Base-by-base conservation (phyloP, 805 yeast species). In the Ogataea siamensis region DNA sequence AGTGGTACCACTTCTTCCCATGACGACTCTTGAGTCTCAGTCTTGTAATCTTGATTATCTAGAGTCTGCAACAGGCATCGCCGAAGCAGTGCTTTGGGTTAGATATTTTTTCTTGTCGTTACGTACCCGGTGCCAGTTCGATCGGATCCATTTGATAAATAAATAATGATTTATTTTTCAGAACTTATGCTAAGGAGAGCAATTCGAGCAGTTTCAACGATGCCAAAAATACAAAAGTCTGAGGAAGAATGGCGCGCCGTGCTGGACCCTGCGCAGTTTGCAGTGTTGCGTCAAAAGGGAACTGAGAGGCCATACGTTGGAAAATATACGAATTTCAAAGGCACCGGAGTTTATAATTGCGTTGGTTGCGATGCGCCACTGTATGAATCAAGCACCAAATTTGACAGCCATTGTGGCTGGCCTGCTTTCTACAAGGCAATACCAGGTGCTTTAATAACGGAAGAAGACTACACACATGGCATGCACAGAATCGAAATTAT, bases 341-440 rank as follows among this genome's bases (percentile, higher is more conserved):
- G 64, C 5, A 49, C 48, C 2, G 98, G 97, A 1, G 65, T 75
- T 2, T 93, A 88, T 61, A 65, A 67, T 31, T 93, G 99, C 65
- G 96, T 84, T 0, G 98, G 83, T 5, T 93, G 99, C 63, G 71
- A 70, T 34, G 67, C 74, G 29, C 95, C 96, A 9, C 64, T 93
- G 20, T 93, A 93, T 62, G 73, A 73, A 43, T 80, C 95, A 19
- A 67, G 72, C 21, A 74, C 96, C 3, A 91, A 93, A 61, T 93
- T 93, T 53, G 80, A 83, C 41, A 78, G 95, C 9, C 87, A 87
- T 37, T 93, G 99, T 62, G 99, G 99, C 2, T 93, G 99, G 99
- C 99, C 99, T 1, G 89, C 96, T 0, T 93, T 93, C 62, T 91
- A 82, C 60, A 83, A 87, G 41, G 96, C 95, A 1, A 67, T 86